phyloP scores from a whole-genome alignment of 2,329 filamentous ascomycete genomes.

The Alternaria arbusti region DNA sequence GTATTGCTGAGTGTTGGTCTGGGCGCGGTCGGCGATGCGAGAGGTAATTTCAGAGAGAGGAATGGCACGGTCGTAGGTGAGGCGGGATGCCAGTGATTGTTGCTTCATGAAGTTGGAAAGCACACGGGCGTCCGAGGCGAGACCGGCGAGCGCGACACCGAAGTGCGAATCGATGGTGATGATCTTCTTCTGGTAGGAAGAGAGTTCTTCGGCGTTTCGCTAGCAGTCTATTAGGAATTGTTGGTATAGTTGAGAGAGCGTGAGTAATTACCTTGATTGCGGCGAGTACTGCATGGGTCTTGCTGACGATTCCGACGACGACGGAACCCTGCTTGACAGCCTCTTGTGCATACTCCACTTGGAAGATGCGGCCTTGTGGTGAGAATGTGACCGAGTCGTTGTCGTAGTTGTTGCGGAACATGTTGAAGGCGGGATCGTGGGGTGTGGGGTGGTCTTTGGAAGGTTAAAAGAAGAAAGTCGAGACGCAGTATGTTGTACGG shows the following conservation, averaged over 20 bases:
- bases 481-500: not conserved
- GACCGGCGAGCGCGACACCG: conserved; percentile 92
- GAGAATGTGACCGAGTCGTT: conserved; percentile 99
- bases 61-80: conserved; percentile 94
- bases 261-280: conserved; percentile 80
- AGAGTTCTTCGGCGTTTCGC: conserved; percentile 99
- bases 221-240: conserved; percentile 47
- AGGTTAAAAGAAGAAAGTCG: not conserved
- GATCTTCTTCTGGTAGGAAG: conserved; percentile 99
- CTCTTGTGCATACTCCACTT: conserved; percentile 98
- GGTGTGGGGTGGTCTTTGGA: conserved; percentile 3
- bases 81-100: conserved; percentile 92
- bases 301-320: conserved; percentile 95
- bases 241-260: not conserved
- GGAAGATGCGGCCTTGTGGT: conserved; percentile 98
- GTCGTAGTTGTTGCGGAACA: conserved; percentile 99
- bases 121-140: conserved; percentile 96
- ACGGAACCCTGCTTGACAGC: conserved; percentile 99
- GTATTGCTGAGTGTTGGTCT: conserved; percentile 97
- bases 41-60: conserved; percentile 86
- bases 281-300: conserved; percentile 94
- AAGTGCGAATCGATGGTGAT: conserved; percentile 96
- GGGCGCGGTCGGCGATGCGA: conserved; percentile 94
- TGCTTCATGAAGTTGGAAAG: conserved; percentile 99
- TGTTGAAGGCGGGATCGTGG: conserved; percentile 57